These are phyloP conservation scores for Mycena olivaceomarginata DNA, from an alignment of 768 basidiomycete species.

Conservation along the genomic window DNA sequence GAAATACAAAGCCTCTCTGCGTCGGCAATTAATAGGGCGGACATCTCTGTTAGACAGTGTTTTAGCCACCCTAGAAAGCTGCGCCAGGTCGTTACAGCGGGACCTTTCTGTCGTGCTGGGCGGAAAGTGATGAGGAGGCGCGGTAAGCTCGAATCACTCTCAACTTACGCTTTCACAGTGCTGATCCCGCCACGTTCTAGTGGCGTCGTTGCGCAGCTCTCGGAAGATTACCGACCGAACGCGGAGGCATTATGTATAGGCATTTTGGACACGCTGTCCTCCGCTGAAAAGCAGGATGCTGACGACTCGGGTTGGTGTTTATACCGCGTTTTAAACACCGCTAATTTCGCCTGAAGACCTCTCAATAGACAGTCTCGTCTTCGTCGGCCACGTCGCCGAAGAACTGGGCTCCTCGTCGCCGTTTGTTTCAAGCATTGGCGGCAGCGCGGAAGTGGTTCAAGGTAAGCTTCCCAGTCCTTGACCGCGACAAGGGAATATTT, in stretches of 20 bases:
- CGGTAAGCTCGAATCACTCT: conserved; percentile 59
- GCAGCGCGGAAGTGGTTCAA: conserved; percentile 55
- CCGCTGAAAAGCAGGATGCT: conserved; percentile 52
- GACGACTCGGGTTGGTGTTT: conserved; percentile 59
- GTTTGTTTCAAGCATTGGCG: conserved; percentile 68
- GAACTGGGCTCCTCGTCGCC: conserved; percentile 66
- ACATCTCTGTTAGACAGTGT: conserved; percentile 77
- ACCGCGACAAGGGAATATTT: conserved; percentile 16
- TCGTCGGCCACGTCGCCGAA: conserved; percentile 70
- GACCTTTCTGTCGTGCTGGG: conserved; percentile 72
- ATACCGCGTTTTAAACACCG: conserved; percentile 13
- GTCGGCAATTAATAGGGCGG: conserved; percentile 79
- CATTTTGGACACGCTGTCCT: conserved; percentile 63
- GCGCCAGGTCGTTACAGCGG: conserved; percentile 73
- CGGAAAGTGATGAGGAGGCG: conserved; percentile 62
- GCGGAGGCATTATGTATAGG: conserved; percentile 68
- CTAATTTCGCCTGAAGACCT: conserved; percentile 39
- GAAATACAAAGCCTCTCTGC: conserved; percentile 77
- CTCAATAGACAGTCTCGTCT: conserved; percentile 61
- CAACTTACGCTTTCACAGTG: not conserved
- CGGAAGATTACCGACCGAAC: conserved; percentile 67
- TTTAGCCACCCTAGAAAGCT: conserved; percentile 75
- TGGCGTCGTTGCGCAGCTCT: conserved; percentile 63
- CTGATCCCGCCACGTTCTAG: conserved; percentile 53
- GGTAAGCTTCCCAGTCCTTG: conserved; percentile 53